phyloP scores from a whole-genome alignment of 345 rosid genomes.

The Theobroma cacao region DNA sequence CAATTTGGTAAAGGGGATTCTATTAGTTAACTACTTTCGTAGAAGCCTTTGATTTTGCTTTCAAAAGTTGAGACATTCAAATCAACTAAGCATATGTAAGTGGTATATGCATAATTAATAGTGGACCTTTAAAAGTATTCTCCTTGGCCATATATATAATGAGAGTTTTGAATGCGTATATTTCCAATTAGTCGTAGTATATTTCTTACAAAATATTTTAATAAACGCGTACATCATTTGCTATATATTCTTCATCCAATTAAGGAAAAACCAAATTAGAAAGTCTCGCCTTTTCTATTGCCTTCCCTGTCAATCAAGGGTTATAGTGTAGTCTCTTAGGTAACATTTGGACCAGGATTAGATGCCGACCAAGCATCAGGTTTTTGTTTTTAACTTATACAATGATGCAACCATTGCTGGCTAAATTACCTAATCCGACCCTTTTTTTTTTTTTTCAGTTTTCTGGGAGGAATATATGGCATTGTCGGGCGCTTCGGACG shows the following conservation, averaged over 20 bases:
- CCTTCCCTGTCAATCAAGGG: neutral
- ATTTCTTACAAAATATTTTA: too few relatives aligned
- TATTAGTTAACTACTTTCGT: neutral
- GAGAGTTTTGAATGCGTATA: neutral
- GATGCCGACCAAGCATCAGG: slow-evolving; percentile 53
- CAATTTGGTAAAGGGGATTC: neutral
- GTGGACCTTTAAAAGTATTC: neutral
- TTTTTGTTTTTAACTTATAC: slow-evolving; percentile 22
- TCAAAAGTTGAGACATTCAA: slow-evolving; percentile 4
- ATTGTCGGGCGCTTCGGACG: slow-evolving; percentile 29
- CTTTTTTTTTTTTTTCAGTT: neutral
- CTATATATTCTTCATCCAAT: too few relatives aligned
- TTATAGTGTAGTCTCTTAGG: slow-evolving; percentile 10
- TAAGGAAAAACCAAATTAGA: too few relatives aligned
- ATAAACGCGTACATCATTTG: too few relatives aligned
- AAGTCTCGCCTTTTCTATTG: too few relatives aligned
- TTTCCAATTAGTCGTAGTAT: too few relatives aligned
- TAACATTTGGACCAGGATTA: slow-evolving; percentile 20
- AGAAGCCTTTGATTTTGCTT: neutral
- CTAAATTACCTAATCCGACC: slow-evolving; percentile 29
- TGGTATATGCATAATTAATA: neutral
- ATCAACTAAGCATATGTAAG: neutral
- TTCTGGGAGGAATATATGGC: slow-evolving; percentile 11
- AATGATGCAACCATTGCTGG: slow-evolving; percentile 34
- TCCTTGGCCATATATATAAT: neutral